These are phyloP conservation scores for Parasitella parasitica DNA, from an alignment of 371 early-diverging fungal species.

Conservation along the genomic window DNA sequence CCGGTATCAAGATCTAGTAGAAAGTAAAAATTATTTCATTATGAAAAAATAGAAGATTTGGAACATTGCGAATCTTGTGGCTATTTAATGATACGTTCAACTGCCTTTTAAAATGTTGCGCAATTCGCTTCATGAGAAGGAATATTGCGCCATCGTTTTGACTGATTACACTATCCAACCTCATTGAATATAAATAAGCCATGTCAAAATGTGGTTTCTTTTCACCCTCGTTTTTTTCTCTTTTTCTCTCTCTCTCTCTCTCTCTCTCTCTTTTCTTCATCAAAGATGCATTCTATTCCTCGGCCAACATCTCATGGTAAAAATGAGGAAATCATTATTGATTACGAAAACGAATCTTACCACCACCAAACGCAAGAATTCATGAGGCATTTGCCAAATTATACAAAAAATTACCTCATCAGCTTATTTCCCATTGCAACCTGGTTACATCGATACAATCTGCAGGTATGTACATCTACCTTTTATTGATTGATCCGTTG, in stretches of 20 bases:
- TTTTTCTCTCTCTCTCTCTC: not conserved
- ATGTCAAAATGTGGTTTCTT: not conserved
- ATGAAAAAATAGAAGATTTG: slow-evolving; percentile 5
- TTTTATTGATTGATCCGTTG: slow-evolving; percentile 5
- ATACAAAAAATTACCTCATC: slow-evolving; percentile 31
- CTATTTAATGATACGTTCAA: not conserved
- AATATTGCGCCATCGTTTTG: slow-evolving; percentile 18
- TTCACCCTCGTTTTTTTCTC: not conserved
- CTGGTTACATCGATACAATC: slow-evolving; percentile 79
- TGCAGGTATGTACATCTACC: slow-evolving; percentile 43
- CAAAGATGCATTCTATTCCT: not conserved
- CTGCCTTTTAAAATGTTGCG: slow-evolving; percentile 6
- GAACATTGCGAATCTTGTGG: slow-evolving; percentile 10
- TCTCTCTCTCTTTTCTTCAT: not conserved
- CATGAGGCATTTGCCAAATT: slow-evolving; percentile 26
- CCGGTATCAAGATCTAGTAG: slow-evolving; percentile 2
- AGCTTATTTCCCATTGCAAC: slow-evolving; percentile 62
- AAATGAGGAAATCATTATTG: slow-evolving; percentile 28
- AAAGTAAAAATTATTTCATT: not conserved
- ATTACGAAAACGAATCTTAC: slow-evolving; percentile 37
- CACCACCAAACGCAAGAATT: slow-evolving; percentile 30
- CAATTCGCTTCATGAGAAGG: not conserved
- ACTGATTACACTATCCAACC: slow-evolving; percentile 1
- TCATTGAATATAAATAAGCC: not conserved
- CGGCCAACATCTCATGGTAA: not conserved